Base-by-base conservation (phyloP, 306 rosid genomes). In the Cicer yamashitae region DNA sequence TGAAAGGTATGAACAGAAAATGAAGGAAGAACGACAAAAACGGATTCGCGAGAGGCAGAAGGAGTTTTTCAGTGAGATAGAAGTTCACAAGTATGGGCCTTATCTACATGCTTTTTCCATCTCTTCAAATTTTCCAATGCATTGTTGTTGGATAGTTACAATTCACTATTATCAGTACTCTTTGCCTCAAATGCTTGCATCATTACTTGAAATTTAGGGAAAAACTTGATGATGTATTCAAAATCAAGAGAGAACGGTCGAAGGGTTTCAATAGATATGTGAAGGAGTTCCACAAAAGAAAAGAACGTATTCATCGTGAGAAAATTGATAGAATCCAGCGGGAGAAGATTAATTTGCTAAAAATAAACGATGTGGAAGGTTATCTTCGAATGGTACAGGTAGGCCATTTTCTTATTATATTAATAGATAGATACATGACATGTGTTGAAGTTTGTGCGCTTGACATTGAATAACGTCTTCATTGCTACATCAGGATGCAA, bases 371-470 rank as follows among this genome's bases (percentile, higher is more conserved):
- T 8, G 99, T 96, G 85, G 99, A 96, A 84, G 99, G 99, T 20
- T 96, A 96, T 82, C 84, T 96, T 67, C 93, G 99, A 68, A 96
- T 96, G 99, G 99, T 96, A 82, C 98, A 96, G 96, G 99, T 96
- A 39, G 60, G 56, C 67, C 84, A 62, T 76, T 58, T 76, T 63
- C 79, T 34, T 57, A 8, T 41, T 41, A 40, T 85, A 44, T 37
- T 22, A 22, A 37, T 66, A 7, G 56, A 37, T 66, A 7, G 61
- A 72, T 72, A 63, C 69, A 43, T 11, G 52, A 71, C 48, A 70
- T 67, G 15, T 51, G 40, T 72, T 14, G 60, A 74, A 51, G 51
- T 56, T n/a, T 46, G 57, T 22, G 51, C 66, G 66, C 67, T 50
- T 11, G 8, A 70, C 40, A 70, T 47, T 52, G 50, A 73, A 70